Conservation (phyloP, 345 rosid species). For the Eucalyptus tenuipes region DNA sequence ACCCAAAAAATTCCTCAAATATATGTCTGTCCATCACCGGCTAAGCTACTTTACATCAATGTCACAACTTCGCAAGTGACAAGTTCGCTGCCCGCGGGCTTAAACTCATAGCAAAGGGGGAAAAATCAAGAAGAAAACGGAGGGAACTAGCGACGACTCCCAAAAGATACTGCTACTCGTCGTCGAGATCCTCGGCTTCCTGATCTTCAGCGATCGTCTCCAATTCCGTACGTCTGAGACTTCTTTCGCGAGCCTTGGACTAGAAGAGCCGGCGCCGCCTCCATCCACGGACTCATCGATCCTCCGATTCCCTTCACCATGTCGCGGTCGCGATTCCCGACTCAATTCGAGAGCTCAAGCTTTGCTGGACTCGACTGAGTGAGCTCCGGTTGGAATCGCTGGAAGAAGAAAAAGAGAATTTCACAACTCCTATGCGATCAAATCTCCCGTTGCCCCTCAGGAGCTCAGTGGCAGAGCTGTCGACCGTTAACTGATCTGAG, state of each 20-base stretch:
- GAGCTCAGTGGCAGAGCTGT: no score
- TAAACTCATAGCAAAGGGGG: neutral
- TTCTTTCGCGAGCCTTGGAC: neutral
- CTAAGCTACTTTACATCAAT: neutral
- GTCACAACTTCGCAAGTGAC: neutral
- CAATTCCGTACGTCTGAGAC: conserved; percentile 8
- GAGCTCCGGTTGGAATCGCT: neutral
- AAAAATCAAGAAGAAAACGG: neutral
- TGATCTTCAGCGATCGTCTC: conserved; percentile 34
- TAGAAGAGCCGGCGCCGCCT: conserved; percentile 21
- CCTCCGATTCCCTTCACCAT: conserved; percentile 13
- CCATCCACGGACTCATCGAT: conserved; percentile 15
- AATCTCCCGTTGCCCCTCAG: no score
- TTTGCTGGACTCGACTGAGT: neutral
- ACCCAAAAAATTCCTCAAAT: neutral
- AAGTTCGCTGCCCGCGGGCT: neutral
- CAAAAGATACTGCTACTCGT: neutral
- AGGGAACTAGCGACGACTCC: neutral
- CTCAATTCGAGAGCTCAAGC: neutral
- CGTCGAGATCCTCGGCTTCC: conserved; percentile 12
- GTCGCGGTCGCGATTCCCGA: neutral
- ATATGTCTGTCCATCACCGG: neutral
- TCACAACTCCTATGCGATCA: no score
- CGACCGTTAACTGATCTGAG: no score
- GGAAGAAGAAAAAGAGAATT: neutral